phyloP scores from a whole-genome alignment of 257 asterid species.

The Nicotiana knightiana region DNA sequence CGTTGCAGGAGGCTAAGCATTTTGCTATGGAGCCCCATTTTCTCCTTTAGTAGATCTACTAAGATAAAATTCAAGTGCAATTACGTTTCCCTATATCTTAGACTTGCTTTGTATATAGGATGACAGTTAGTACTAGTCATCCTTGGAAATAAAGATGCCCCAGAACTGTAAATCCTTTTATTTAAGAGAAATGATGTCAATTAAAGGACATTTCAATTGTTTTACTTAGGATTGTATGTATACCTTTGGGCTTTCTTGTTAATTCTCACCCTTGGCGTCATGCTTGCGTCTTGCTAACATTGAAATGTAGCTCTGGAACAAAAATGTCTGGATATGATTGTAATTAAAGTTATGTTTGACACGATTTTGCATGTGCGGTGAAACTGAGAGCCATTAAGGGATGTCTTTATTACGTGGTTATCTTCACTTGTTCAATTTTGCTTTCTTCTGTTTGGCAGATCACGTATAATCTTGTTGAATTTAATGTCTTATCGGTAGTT shows the following conservation, averaged over 20 bases:
- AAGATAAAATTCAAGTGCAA: not conserved
- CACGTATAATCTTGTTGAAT: not conserved
- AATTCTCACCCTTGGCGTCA: not conserved
- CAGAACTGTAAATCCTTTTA: not conserved
- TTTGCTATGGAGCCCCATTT: not conserved
- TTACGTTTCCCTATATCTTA: not conserved
- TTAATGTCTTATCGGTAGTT: conserved; percentile 3
- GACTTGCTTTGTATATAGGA: not conserved
- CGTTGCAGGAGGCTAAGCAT: not conserved
- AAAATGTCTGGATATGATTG: not conserved
- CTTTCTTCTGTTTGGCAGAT: not conserved
- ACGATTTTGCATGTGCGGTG: not conserved
- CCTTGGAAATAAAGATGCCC: not conserved
- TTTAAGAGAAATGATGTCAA: not conserved
- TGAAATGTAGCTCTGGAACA: not conserved
- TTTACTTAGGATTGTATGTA: not conserved
- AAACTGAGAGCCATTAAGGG: not conserved
- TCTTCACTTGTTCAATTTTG: not conserved
- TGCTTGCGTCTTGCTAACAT: not conserved
- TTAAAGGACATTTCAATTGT: not conserved
- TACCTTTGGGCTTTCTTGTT: not conserved
- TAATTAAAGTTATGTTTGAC: not conserved
- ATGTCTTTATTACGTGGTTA: not conserved
- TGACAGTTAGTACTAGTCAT: not conserved
- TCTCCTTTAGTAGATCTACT: not conserved